A percentile compares a stretch with the other conserved stretches of the same genome.
phyloP scores from a whole-genome alignment of 2,329 filamentous ascomycete species.

The Pestalotiopsis sp. region DNA sequence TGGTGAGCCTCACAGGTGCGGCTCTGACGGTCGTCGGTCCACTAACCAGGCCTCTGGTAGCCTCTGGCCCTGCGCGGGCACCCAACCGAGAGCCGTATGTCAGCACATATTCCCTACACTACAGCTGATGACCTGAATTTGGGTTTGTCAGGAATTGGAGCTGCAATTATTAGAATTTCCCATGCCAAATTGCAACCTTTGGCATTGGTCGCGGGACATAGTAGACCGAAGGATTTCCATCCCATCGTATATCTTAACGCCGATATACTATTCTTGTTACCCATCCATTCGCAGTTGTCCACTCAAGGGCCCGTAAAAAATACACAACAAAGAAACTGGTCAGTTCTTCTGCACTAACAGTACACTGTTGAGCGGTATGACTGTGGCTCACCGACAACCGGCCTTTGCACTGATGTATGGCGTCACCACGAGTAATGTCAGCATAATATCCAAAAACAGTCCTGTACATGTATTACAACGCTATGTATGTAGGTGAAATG shows the following conservation, averaged over 20 bases:
- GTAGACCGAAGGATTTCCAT: background rate
- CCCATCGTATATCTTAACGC: background rate
- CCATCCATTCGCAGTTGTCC: background rate
- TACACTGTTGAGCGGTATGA: background rate
- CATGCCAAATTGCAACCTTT: background rate
- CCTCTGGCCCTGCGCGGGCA: background rate
- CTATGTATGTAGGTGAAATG: background rate
- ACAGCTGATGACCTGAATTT: background rate
- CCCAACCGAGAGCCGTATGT: slow-evolving; percentile 10
- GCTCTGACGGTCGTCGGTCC: slow-evolving; percentile 14
- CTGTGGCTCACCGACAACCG: background rate
- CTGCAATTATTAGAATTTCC: background rate
- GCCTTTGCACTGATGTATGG: background rate
- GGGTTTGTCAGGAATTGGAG: background rate
- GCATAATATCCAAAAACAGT: background rate
- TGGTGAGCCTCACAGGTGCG: slow-evolving; percentile 11
- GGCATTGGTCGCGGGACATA: background rate
- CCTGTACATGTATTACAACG: background rate
- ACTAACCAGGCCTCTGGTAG: slow-evolving; percentile 2
- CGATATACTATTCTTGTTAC: background rate
- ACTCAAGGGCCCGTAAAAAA: background rate
- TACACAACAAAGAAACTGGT: background rate
- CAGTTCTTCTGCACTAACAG: background rate
- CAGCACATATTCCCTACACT: background rate
- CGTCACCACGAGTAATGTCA: background rate